A percentile compares a stretch with the other conserved stretches of the same genome.
Conservation (phyloP, 495 filamentous ascomycete genomes). For the Elaphomyces granulatus region DNA sequence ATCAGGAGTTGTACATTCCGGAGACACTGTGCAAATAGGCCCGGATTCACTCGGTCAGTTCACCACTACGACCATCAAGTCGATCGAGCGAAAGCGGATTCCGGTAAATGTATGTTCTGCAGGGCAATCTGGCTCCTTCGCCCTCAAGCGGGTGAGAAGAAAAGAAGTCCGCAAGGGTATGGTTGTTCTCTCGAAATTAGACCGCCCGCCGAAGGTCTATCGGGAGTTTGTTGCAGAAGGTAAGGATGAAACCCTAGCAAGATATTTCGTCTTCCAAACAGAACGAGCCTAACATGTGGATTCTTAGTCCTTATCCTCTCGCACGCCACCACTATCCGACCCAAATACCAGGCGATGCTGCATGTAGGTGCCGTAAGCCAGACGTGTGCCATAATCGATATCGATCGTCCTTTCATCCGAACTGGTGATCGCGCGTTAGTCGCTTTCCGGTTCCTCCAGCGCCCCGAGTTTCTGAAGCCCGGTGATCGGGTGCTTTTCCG, state of each 20-base stretch:
- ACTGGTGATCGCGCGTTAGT: slow-evolving; percentile 87
- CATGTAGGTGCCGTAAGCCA: slow-evolving; percentile 93
- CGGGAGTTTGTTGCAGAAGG: slow-evolving; percentile 90
- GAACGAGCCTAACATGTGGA: not conserved
- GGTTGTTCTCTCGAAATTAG: slow-evolving; percentile 82
- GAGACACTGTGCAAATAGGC: slow-evolving; percentile 78
- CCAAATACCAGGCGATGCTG: slow-evolving; percentile 96
- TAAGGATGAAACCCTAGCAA: slow-evolving; percentile 17
- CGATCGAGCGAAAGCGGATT: slow-evolving; percentile 92
- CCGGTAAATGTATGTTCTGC: slow-evolving; percentile 78
- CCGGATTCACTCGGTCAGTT: slow-evolving; percentile 90
- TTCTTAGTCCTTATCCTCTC: slow-evolving; percentile 72
- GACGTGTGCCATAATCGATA: slow-evolving; percentile 94
- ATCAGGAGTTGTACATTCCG: slow-evolving; percentile 66
- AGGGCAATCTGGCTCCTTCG: slow-evolving; percentile 86
- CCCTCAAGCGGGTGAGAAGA: slow-evolving; percentile 66
- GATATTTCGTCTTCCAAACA: not conserved
- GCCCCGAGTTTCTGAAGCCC: slow-evolving; percentile 83
- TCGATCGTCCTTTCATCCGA: slow-evolving; percentile 88
- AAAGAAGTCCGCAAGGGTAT: slow-evolving; percentile 98
- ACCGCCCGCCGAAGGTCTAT: slow-evolving; percentile 66
- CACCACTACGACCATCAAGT: slow-evolving; percentile 73
- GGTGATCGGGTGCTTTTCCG: slow-evolving; percentile 88
- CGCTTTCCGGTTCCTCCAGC: slow-evolving; percentile 86
- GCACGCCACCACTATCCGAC: slow-evolving; percentile 97